Conservation (phyloP, 2,329 filamentous ascomycete species). For the Akanthomyces lecanii region DNA sequence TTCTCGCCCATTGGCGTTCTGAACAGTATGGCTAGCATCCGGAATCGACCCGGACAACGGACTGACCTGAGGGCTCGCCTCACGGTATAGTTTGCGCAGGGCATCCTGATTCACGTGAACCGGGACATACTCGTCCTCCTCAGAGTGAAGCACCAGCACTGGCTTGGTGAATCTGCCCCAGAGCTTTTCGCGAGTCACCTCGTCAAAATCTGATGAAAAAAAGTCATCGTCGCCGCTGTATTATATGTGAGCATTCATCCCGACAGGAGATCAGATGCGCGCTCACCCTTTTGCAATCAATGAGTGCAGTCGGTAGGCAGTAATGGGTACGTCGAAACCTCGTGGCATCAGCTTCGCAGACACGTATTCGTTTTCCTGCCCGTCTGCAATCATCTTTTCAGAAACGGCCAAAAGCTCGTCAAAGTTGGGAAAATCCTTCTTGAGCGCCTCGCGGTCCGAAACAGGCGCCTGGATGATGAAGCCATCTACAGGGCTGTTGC, state of each 20-base stretch:
- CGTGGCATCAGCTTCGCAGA: slow-evolving; percentile 40
- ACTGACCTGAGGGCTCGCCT: slow-evolving; percentile 43
- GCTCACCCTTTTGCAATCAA: slow-evolving; percentile 48
- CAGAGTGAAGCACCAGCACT: slow-evolving; percentile 62
- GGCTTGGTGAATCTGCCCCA: slow-evolving; percentile 62
- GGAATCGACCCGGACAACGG: slow-evolving; percentile 50
- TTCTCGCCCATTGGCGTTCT: slow-evolving; percentile 39
- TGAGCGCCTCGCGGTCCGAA: slow-evolving; percentile 67
- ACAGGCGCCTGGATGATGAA: slow-evolving; percentile 77
- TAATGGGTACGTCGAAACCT: slow-evolving; percentile 42
- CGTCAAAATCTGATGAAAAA: slow-evolving; percentile 73
- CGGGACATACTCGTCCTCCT: slow-evolving; percentile 62
- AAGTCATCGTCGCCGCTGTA: slow-evolving; percentile 73
- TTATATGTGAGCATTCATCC: neutral
- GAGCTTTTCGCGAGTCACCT: slow-evolving; percentile 52
- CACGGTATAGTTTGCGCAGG: slow-evolving; percentile 55
- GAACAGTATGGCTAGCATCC: slow-evolving; percentile 48
- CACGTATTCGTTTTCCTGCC: slow-evolving; percentile 52
- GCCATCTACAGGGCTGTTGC: slow-evolving; percentile 59
- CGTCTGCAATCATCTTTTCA: slow-evolving; percentile 50
- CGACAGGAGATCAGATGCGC: neutral
- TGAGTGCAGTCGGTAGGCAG: slow-evolving; percentile 50
- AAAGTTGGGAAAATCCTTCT: slow-evolving; percentile 42
- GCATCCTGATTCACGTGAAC: slow-evolving; percentile 50
- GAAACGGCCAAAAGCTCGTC: slow-evolving; percentile 46